Conservation (phyloP, 2,329 filamentous ascomycete species). For the Colletotrichum truncatum region DNA sequence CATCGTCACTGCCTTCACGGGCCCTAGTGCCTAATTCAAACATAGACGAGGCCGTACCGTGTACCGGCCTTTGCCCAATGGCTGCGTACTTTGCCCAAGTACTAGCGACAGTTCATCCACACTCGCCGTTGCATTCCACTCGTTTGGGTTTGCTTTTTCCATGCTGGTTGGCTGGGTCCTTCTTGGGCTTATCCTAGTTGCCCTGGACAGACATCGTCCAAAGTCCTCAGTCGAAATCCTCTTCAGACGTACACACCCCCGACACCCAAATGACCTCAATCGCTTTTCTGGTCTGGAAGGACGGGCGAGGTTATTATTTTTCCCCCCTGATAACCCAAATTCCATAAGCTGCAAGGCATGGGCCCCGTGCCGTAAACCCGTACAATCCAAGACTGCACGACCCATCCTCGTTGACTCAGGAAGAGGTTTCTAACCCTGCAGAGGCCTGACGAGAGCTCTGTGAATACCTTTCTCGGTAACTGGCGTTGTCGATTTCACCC, state of each 20-base stretch:
- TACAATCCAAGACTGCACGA: background rate
- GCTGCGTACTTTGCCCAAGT: background rate
- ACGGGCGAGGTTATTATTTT: background rate
- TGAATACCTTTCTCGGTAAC: background rate
- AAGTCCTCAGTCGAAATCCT: background rate
- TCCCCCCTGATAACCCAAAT: background rate
- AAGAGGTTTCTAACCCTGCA: constrained; percentile 6
- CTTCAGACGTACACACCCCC: background rate
- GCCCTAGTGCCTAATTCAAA: too few species aligned
- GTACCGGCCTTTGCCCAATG: background rate
- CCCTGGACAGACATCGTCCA: background rate
- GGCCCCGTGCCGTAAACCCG: background rate
- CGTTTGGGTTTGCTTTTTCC: constrained; percentile 12
- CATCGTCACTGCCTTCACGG: background rate
- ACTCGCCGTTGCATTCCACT: constrained; percentile 16
- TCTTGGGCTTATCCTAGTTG: too few species aligned
- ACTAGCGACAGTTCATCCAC: background rate
- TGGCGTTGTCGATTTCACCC: too few species aligned
- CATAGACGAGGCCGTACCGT: background rate
- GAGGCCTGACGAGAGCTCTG: background rate
- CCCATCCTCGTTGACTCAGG: background rate
- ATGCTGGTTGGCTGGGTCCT: background rate
- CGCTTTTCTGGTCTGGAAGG: background rate
- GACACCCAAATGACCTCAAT: background rate
- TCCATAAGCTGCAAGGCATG: background rate